phyloP scores from a whole-genome alignment of 2,329 filamentous ascomycete genomes.

The Fusarium sp. region DNA sequence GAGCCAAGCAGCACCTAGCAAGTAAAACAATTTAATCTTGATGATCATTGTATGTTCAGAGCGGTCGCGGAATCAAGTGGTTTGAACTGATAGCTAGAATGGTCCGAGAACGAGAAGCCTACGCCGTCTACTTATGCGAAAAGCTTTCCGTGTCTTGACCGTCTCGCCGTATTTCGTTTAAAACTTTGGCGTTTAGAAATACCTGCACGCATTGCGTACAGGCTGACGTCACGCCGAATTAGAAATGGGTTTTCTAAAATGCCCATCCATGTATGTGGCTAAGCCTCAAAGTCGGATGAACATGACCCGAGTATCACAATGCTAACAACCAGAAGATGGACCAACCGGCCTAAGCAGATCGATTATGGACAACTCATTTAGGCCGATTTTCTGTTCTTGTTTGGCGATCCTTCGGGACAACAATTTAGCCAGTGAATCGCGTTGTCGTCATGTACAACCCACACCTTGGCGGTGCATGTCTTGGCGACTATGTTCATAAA shows the following conservation, averaged over 20 bases:
- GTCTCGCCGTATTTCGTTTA: not conserved
- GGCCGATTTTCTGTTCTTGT: not conserved
- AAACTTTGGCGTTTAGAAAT: not conserved
- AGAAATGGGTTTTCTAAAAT: not conserved
- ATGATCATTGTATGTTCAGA: not conserved
- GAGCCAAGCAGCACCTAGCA: not conserved
- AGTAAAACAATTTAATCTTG: not conserved
- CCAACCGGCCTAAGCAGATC: not conserved
- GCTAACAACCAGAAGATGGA: not conserved
- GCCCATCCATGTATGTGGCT: not conserved
- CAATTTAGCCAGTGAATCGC: not conserved
- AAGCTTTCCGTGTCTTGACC: not conserved
- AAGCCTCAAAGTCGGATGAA: not conserved
- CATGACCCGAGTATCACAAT: not conserved
- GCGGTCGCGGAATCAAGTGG: not conserved
- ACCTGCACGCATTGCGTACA: not conserved
- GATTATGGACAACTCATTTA: not conserved
- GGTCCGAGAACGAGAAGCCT: not conserved
- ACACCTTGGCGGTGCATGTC: not conserved
- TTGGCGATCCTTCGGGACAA: not conserved
- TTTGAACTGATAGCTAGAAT: not conserved
- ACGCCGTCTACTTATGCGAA: not conserved
- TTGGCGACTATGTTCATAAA: not conserved
- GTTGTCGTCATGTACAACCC: not conserved
- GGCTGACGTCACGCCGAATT: not conserved